phyloP scores from a whole-genome alignment of 768 basidiomycete species.

The Serendipita sp. region DNA sequence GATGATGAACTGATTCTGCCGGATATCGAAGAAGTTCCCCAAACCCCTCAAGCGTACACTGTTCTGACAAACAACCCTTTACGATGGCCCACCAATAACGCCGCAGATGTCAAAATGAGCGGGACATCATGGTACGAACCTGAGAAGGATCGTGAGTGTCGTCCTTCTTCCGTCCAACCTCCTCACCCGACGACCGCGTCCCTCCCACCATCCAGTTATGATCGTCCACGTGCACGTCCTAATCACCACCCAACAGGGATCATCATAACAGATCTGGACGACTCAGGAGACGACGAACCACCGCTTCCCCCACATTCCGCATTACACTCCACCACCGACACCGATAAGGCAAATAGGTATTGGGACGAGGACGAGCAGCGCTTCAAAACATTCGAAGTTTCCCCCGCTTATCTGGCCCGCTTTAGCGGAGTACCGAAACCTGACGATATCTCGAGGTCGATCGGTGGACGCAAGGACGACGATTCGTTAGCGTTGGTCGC shows the following conservation, averaged over 20 bases:
- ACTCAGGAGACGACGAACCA: neutral
- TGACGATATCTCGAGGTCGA: neutral
- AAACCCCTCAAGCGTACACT: neutral
- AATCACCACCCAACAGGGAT: neutral
- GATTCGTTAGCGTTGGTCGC: neutral
- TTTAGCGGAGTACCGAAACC: neutral
- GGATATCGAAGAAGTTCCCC: neutral
- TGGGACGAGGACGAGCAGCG: neutral
- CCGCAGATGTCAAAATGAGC: neutral
- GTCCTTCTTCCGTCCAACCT: neutral
- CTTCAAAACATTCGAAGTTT: neutral
- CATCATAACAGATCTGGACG: neutral
- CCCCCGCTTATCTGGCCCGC: neutral
- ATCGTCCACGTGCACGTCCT: too few species aligned
- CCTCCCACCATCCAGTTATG: neutral
- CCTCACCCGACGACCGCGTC: neutral
- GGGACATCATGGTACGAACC: neutral
- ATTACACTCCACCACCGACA: too few species aligned
- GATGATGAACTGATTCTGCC: neutral
- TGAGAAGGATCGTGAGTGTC: neutral
- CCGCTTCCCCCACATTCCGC: too few species aligned
- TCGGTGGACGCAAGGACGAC: neutral
- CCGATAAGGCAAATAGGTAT: neutral
- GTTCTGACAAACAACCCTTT: neutral
- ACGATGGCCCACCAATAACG: neutral